Evolutionary conservation across 116 monocot species (phyloP).

Genomic region (Trichopus zeylanicus): DNA sequence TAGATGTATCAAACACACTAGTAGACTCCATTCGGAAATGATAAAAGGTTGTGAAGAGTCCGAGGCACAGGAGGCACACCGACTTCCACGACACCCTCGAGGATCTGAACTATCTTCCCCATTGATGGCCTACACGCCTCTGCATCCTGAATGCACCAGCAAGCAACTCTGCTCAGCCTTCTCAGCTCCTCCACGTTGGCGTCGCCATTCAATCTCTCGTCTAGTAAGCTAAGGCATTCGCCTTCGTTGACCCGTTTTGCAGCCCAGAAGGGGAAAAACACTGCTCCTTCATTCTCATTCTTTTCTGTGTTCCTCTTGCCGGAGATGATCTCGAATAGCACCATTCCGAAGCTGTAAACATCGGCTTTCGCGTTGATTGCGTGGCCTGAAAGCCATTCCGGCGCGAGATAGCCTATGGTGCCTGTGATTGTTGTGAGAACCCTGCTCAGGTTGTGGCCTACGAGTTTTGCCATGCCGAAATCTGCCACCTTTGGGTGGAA

Average conservation of each 20-base stretch:
- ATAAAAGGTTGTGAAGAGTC: no score
- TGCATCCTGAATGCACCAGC: not conserved
- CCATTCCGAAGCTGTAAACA: conserved; percentile 14
- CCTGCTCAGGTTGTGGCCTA: not conserved
- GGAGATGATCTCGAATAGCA: not conserved
- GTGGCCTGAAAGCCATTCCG: no score
- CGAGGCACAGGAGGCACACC: not conserved
- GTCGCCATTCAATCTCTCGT: not conserved
- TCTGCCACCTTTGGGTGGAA: not conserved
- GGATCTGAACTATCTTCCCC: not conserved
- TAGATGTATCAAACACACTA: no score
- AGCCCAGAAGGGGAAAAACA: not conserved
- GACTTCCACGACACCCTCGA: not conserved
- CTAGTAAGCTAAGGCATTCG: not conserved
- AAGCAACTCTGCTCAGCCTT: not conserved
- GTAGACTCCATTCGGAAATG: no score
- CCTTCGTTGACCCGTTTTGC: not conserved
- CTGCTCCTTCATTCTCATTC: no score
- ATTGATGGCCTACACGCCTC: not conserved
- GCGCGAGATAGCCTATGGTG: no score
- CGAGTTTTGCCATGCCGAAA: not conserved
- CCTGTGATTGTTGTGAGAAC: not conserved
- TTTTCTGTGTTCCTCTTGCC: not conserved
- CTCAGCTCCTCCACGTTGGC: not conserved
- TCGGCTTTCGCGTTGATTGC: not conserved